Evolutionary conservation across 805 yeast genomes (phyloP).

Genomic region (Candida railenensis): DNA sequence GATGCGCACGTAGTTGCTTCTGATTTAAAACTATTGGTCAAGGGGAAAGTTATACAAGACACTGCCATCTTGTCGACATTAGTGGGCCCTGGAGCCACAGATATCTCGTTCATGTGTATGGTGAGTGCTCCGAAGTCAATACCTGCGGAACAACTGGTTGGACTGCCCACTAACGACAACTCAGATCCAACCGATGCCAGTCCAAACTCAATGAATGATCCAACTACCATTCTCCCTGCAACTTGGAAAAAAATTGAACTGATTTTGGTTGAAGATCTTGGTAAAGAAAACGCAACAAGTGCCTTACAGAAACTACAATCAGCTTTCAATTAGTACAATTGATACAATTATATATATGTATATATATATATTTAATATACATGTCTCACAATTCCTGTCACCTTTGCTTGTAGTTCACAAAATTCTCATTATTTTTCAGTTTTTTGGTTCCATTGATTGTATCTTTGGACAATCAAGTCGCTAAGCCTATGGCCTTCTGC

Average conservation of each 20-base stretch:
- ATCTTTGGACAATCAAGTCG: conserved; percentile 44
- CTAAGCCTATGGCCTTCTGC: conserved; percentile 59
- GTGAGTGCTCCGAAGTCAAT: conserved; percentile 22
- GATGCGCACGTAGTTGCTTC: conserved; percentile 29
- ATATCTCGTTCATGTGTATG: conserved; percentile 45
- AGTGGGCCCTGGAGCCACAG: conserved; percentile 16
- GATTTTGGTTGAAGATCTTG: conserved; percentile 32
- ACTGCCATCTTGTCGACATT: conserved; percentile 35
- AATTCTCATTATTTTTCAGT: background rate
- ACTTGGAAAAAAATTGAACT: conserved; percentile 48
- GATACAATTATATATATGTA: background rate
- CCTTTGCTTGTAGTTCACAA: too few species aligned
- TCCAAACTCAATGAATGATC: background rate
- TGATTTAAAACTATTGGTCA: conserved; percentile 52
- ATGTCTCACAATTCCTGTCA: too few species aligned
- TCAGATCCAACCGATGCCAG: conserved; percentile 2
- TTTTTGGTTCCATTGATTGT: conserved; percentile 2
- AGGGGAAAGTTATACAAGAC: conserved; percentile 64
- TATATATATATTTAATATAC: background rate
- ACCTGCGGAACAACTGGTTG: conserved; percentile 1
- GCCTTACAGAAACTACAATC: conserved; percentile 16
- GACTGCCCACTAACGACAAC: background rate
- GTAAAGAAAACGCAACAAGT: conserved; percentile 24
- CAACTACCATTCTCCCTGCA: conserved; percentile 1
- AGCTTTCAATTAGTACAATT: background rate